phyloP scores from a whole-genome alignment of 1,284 basidiomycete genomes.

The Trichosporon sp. region DNA sequence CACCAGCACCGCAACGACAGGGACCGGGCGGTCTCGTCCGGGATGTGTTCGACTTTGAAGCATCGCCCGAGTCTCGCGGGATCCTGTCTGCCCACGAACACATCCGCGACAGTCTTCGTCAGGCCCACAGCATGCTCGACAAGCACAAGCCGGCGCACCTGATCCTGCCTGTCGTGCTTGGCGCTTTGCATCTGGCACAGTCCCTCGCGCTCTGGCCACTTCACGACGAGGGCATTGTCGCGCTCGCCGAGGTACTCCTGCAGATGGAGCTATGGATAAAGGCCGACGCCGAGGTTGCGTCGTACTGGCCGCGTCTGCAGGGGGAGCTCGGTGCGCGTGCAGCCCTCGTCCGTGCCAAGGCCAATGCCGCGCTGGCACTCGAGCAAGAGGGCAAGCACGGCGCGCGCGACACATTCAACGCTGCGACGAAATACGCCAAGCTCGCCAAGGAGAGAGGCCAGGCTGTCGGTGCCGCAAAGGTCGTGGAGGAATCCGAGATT shows the following conservation, averaged over 20 bases:
- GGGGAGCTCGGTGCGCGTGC: conserved; percentile 25
- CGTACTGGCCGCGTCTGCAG: conserved; percentile 21
- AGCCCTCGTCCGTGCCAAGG: conserved; percentile 34
- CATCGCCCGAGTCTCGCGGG: conserved; percentile 9
- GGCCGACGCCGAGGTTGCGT: conserved; percentile 27
- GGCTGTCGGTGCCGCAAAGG: neutral
- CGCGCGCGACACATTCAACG: neutral
- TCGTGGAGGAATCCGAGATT: neutral
- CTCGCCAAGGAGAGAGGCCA: neutral
- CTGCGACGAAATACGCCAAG: neutral
- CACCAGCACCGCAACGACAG: conserved; percentile 15
- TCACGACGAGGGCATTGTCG: conserved; percentile 32
- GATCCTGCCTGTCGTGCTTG: conserved; percentile 33
- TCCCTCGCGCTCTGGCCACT: conserved; percentile 37
- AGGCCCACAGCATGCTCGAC: conserved; percentile 26
- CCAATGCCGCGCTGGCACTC: conserved; percentile 16
- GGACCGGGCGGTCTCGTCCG: conserved; percentile 29
- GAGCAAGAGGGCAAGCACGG: neutral
- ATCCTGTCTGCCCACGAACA: conserved; percentile 28
- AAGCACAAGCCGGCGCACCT: conserved; percentile 29
- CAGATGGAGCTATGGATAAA: conserved; percentile 34
- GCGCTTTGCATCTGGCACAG: conserved; percentile 30
- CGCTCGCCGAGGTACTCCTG: conserved; percentile 35
- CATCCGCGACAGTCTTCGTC: conserved; percentile 20
- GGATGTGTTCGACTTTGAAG: conserved; percentile 19